Base-by-base conservation (phyloP, 495 filamentous ascomycete genomes). In the Neurospora sp. region DNA sequence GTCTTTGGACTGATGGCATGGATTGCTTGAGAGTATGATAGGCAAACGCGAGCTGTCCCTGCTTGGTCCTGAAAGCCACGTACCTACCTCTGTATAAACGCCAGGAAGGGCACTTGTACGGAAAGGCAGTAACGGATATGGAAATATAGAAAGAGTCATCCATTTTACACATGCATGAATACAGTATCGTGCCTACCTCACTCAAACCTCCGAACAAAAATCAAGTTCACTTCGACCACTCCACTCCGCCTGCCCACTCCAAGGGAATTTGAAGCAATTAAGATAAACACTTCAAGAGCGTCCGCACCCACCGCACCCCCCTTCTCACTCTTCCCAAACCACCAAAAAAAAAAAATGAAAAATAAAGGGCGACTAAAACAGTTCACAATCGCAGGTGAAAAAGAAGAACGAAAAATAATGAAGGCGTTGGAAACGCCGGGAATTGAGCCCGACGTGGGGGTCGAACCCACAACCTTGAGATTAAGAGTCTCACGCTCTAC, bases 401-500 rank as follows among this genome's bases (percentile, higher is more conserved):
- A 7, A 18, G 16, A 40, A 40, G 39, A n/a, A 20, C 3, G 3
- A 53, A 53, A 53, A 48, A 22, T 22, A 46, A 0, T 31, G 1
- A n/a, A 46, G 18, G 18, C 42, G 42, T 20, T 20, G 42, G 18
- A 10, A 46, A 46, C 42, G 42, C 42, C 42, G 40, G 40, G 40
- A 41, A 41, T 41, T 41, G 40, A 41, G 40, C 40, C 40, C 40
- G 40, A 41, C 40, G 40, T 41, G 40, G 40, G 40, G 42, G 18
- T 46, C 82, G 85, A 87, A 87, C 87, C 87, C 87, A 83, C 87
- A 88, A 85, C 87, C 87, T 89, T 89, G 85, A 88, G 87, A 89
- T 89, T 89, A 90, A 90, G 88, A 90, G 88, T 89, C 88, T 88
- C 85, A 89, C 88, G 88, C 88, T 89, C 88, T 89, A 88, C 88